Conservation (phyloP, 306 rosid genomes). For the Psophocarpus tetragonolobus region DNA sequence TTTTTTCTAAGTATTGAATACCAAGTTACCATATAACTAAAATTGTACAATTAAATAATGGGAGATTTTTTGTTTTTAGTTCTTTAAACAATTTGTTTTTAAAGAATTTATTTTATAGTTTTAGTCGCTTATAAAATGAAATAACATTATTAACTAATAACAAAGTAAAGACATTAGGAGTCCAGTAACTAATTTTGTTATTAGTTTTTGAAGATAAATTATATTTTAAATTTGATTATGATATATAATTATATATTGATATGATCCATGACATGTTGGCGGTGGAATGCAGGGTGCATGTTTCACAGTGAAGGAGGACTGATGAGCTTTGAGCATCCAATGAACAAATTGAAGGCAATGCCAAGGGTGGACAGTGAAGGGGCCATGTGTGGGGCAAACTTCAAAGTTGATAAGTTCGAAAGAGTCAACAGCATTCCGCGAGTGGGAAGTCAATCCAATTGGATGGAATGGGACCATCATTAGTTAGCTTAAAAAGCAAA, state of each 20-base stretch:
- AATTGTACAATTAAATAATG: background rate
- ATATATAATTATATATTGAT: too few species aligned
- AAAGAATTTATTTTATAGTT: too few species aligned
- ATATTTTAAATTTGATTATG: too few species aligned
- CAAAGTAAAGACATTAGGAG: too few species aligned
- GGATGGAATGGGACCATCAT: slow-evolving; percentile 73
- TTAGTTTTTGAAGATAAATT: too few species aligned
- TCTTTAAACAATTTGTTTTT: too few species aligned
- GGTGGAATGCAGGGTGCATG: slow-evolving; percentile 66
- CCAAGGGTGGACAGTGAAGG: slow-evolving; percentile 95
- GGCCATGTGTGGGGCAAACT: slow-evolving; percentile 88
- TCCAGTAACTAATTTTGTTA: too few species aligned
- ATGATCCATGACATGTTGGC: background rate
- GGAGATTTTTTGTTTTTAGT: too few species aligned
- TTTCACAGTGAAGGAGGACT: slow-evolving; percentile 92
- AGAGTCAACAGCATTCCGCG: slow-evolving; percentile 92
- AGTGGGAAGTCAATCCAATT: slow-evolving; percentile 76
- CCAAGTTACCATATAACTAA: too few species aligned
- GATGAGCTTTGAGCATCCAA: slow-evolving; percentile 98
- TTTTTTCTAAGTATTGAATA: too few species aligned
- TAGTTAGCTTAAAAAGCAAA: slow-evolving; percentile 31
- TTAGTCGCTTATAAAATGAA: too few species aligned
- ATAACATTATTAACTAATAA: too few species aligned
- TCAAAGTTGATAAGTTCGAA: slow-evolving; percentile 76
- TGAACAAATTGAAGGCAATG: slow-evolving; percentile 93